Evolutionary conservation across 2,329 filamentous ascomycete genomes (phyloP).

Genomic region (Colletotrichum phormii): DNA sequence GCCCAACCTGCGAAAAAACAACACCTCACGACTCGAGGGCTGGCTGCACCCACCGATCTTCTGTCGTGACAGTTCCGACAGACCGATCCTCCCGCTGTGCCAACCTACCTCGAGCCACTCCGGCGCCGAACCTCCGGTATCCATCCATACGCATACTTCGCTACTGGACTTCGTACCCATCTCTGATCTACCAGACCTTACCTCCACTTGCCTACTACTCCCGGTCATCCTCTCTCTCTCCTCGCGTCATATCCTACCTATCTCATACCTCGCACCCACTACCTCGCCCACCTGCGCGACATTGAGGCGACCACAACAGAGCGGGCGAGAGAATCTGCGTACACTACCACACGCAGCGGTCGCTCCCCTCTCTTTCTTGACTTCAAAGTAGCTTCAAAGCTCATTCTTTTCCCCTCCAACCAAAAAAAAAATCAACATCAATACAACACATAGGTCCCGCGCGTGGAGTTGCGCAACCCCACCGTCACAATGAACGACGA

Average conservation of each 20-base stretch:
- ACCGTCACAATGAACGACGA: slow-evolving; percentile 70
- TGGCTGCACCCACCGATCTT: slow-evolving; percentile 35
- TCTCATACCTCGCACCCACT: slow-evolving; percentile 1
- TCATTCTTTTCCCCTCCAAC: background rate
- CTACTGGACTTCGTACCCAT: background rate
- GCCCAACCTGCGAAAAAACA: slow-evolving; percentile 32
- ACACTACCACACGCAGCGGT: background rate
- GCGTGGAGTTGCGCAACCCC: slow-evolving; percentile 50
- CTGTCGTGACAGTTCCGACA: slow-evolving; percentile 35
- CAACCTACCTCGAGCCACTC: slow-evolving; percentile 27
- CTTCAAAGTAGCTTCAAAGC: background rate
- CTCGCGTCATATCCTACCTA: background rate
- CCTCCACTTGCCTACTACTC: background rate
- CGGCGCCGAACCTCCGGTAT: slow-evolving; percentile 28
- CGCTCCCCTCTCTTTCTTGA: background rate
- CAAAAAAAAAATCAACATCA: slow-evolving; percentile 7
- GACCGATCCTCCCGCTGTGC: slow-evolving; percentile 31
- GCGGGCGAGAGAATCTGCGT: background rate
- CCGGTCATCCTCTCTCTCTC: background rate
- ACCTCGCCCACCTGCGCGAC: background rate
- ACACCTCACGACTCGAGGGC: slow-evolving; percentile 31
- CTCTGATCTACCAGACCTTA: background rate
- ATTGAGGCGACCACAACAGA: background rate
- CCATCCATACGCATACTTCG: slow-evolving; percentile 5
- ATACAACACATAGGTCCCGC: slow-evolving; percentile 40